Conservation (phyloP, 768 basidiomycete genomes). For the Tricholoma sp. region DNA sequence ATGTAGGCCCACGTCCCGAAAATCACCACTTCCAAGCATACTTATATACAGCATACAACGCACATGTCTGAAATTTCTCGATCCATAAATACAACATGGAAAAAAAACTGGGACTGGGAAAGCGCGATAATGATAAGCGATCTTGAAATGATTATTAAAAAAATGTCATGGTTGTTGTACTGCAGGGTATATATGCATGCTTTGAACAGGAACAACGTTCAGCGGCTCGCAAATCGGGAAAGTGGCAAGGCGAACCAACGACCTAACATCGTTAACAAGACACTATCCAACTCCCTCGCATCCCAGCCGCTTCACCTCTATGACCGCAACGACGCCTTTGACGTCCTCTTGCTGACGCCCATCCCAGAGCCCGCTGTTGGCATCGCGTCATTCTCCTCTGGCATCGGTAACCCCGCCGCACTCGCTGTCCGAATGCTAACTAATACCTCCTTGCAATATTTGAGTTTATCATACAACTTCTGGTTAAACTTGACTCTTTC, state of each 20-base stretch:
- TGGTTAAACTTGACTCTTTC: slow-evolving; percentile 58
- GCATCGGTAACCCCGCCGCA: slow-evolving; percentile 26
- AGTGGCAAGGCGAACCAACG: slow-evolving; percentile 1
- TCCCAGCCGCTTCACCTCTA: not conserved
- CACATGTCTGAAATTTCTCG: not conserved
- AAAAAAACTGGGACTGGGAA: not conserved
- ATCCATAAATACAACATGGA: not conserved
- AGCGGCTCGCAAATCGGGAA: not conserved
- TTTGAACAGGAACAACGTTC: not conserved
- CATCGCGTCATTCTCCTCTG: slow-evolving; percentile 18
- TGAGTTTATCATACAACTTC: slow-evolving; percentile 71
- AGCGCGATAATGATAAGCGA: not conserved
- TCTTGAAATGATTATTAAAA: not conserved
- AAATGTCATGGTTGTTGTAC: not conserved
- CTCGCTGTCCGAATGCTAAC: slow-evolving; percentile 62
- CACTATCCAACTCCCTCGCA: not conserved
- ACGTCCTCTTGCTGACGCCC: slow-evolving; percentile 9
- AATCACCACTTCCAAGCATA: too few species aligned
- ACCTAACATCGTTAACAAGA: slow-evolving; percentile 7
- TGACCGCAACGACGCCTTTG: slow-evolving; percentile 16
- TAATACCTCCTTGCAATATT: slow-evolving; percentile 84
- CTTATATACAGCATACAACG: not conserved
- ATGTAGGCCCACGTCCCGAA: too few species aligned
- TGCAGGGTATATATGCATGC: not conserved
- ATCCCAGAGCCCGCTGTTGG: not conserved